phyloP scores from a whole-genome alignment of 208 protist genomes.

The Crithidia bombi region DNA sequence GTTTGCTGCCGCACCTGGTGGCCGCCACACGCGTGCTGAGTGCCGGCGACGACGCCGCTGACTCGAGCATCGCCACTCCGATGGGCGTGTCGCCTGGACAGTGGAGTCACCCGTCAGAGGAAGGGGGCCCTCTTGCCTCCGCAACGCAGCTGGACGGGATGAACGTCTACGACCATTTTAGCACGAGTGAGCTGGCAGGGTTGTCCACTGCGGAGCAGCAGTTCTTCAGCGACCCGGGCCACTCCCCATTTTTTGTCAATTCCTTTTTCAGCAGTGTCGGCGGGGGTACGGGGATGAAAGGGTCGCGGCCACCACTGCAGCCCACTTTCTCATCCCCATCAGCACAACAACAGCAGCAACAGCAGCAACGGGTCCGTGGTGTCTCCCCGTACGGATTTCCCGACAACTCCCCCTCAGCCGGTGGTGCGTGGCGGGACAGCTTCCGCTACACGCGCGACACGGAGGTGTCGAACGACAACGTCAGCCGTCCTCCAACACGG shows the following conservation, averaged over 20 bases:
- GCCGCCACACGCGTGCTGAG: constrained; percentile 25
- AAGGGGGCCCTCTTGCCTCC: constrained; percentile 12
- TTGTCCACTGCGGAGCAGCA: constrained; percentile 37
- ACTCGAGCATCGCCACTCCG: constrained; percentile 19
- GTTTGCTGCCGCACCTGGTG: constrained; percentile 25
- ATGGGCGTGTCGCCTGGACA: constrained; percentile 11
- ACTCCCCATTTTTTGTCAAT: constrained; percentile 6
- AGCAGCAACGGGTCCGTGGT: neutral
- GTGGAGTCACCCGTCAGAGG: constrained; percentile 22
- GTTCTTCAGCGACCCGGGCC: constrained; percentile 27
- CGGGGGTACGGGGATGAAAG: constrained; percentile 21
- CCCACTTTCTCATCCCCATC: neutral
- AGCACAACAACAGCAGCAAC: constrained; percentile 3
- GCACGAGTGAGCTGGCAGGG: constrained; percentile 35
- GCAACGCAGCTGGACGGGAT: constrained; percentile 1
- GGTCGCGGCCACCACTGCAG: constrained; percentile 16
- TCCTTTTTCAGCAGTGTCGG: constrained; percentile 20
- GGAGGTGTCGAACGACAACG: constrained; percentile 2
- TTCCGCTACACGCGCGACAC: constrained; percentile 22
- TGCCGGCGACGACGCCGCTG: constrained; percentile 15
- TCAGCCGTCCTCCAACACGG: constrained; percentile 13
- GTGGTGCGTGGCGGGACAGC: constrained; percentile 8
- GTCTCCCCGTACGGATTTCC: neutral
- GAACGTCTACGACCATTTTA: constrained; percentile 31
- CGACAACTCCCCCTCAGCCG: neutral